Conservation (phyloP, 2,329 filamentous ascomycete genomes). For the Xylariaceae sp. region DNA sequence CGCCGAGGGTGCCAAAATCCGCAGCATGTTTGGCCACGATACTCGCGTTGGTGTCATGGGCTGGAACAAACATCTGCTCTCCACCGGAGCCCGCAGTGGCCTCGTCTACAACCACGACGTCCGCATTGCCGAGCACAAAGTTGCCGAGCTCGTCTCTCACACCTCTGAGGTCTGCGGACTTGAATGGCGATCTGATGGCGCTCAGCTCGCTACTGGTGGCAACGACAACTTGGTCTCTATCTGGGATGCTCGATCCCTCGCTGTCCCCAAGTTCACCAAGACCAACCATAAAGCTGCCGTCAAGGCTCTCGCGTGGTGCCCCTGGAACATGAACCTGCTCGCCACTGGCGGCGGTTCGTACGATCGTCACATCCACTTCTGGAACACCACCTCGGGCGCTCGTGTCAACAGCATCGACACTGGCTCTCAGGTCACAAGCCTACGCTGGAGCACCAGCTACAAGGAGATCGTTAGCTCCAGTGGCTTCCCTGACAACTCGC, state of each 20-base stretch:
- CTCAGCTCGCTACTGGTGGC: conserved; percentile 93
- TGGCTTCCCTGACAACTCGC: conserved; percentile 97
- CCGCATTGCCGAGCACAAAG: conserved; percentile 95
- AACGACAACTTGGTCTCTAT: conserved; percentile 99
- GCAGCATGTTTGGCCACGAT: conserved; percentile 98
- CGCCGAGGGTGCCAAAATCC: conserved; percentile 88
- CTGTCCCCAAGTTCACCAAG: conserved; percentile 97
- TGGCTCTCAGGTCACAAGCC: conserved; percentile 92
- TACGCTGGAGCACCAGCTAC: conserved; percentile 95
- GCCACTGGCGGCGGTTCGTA: conserved; percentile 95
- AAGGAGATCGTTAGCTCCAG: conserved; percentile 97
- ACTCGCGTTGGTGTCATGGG: conserved; percentile 97
- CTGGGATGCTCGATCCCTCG: conserved; percentile 93
- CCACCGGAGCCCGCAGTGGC: conserved; percentile 89
- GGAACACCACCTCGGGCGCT: conserved; percentile 97
- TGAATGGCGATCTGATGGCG: conserved; percentile 95
- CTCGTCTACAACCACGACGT: conserved; percentile 99
- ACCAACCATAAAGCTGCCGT: conserved; percentile 99
- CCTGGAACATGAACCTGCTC: conserved; percentile 96
- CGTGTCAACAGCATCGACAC: conserved; percentile 99
- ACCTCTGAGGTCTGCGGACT: conserved; percentile 97
- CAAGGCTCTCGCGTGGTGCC: conserved; percentile 98
- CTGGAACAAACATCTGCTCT: conserved; percentile 98
- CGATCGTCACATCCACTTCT: conserved; percentile 98
- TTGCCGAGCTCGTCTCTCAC: conserved; percentile 94